Base-by-base conservation (phyloP, 495 filamentous ascomycete genomes). In the Penicillium fimorum region DNA sequence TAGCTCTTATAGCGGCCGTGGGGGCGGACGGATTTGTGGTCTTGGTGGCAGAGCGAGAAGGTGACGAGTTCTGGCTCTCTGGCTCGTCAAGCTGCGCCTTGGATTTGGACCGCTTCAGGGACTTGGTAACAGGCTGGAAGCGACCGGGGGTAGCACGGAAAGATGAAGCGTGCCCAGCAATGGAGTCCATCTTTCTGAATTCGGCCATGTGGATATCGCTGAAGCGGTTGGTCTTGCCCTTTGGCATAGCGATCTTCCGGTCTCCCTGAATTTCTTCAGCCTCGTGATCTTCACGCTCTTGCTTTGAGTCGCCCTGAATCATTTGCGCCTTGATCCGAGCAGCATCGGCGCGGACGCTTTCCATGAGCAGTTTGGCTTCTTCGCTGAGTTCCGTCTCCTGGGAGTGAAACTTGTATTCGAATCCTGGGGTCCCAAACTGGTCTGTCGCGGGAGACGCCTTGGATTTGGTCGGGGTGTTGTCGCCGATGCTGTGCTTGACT, bases 111-210 rank as follows among this genome's bases (percentile, higher is more conserved):
- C 88, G 83, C 74, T 93, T 91, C 60, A 92, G 66, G n/a, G 79
- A 80, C 48, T 78, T 78, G 29, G 60, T 67, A 45, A 75, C 77
- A 13, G 82, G 80, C 53, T 81, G 78, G 61, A 80, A 76, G 42
- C 84, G 81, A 55, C 73, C 80, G 5, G 80, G 77, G 25, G 83
- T 78, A 17, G 84, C 82, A 35, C 92, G 81, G 77, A 89, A 91
- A 15, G 85, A 79, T 6, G 92, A 94, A 4, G 90, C 75, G 73
- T 97, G 92, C 53, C 84, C 85, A 22, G 82, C 89, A 69, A 97
- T 97, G 11, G 91, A 96, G 62, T 96, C 91, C 92, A 97, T 96
- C 79, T 94, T 97, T 72, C 88, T 90, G 76, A 97, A 97, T 65
- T 92, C 80, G 47, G 84, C 82, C 83, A 88, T 88, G 66, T 97